phyloP scores from a whole-genome alignment of 1,139 yeast genomes.

The Lodderomyces margitis region DNA sequence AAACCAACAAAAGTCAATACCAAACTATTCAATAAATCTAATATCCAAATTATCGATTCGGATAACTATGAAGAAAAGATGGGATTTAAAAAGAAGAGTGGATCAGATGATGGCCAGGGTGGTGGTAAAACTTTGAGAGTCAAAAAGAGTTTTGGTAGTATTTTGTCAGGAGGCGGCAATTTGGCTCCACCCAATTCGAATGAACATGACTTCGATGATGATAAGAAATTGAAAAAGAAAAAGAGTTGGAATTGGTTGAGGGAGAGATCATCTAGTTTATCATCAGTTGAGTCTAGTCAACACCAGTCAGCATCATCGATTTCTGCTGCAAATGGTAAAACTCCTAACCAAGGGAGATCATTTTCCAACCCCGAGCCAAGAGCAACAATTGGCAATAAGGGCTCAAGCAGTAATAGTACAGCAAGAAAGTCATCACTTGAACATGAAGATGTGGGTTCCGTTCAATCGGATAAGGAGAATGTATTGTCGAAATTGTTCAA shows the following conservation, averaged over 20 bases:
- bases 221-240: slow-evolving; percentile 32
- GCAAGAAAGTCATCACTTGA: neutral
- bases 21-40: slow-evolving; percentile 14
- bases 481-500: slow-evolving; percentile 46
- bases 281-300: slow-evolving; percentile 23
- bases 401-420: neutral
- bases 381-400: neutral
- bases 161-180: slow-evolving; percentile 10
- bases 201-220: slow-evolving; percentile 10
- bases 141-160: slow-evolving; percentile 29
- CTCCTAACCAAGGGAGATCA: slow-evolving; percentile 25
- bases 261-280: slow-evolving; percentile 34
- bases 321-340: slow-evolving; percentile 4
- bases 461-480: slow-evolving; percentile 34
- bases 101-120: neutral
- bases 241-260: slow-evolving; percentile 44
- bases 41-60: slow-evolving; percentile 16
- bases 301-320: slow-evolving; percentile 21
- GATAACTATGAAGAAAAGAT: slow-evolving; percentile 14
- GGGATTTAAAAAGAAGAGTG: slow-evolving; percentile 11
- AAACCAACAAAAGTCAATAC: slow-evolving; percentile 16
- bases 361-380: slow-evolving; percentile 33
- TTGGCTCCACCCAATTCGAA: slow-evolving; percentile 2
- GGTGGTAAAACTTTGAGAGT: slow-evolving; percentile 11
- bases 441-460: neutral